These are phyloP conservation scores for Neospermospora avenae DNA, from an alignment of 2,329 filamentous ascomycete species.

Conservation along the genomic window DNA sequence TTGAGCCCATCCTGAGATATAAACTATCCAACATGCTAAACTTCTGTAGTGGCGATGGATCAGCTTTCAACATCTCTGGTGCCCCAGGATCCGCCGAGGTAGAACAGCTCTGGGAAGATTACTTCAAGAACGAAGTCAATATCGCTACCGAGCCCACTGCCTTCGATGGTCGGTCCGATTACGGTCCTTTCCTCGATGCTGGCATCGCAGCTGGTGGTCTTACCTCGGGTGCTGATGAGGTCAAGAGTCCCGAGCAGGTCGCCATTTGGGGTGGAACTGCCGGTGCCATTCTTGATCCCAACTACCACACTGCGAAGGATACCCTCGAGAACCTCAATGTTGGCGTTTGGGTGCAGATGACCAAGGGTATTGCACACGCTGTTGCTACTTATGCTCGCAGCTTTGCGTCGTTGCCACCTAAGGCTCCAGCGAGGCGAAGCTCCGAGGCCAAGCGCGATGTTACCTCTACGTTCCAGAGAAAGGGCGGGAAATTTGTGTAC, in stretches of 20 bases:
- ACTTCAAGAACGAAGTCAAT: slow-evolving; percentile 6
- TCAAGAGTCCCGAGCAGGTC: slow-evolving; percentile 65
- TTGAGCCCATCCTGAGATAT: no score
- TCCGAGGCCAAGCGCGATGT: slow-evolving; percentile 2
- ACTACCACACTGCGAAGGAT: slow-evolving; percentile 60
- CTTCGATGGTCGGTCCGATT: slow-evolving; percentile 77
- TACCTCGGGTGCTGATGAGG: slow-evolving; percentile 70
- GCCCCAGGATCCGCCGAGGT: slow-evolving; percentile 41
- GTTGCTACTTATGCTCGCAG: slow-evolving; percentile 15
- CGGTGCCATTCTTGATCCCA: slow-evolving; percentile 55
- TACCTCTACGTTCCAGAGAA: background rate
- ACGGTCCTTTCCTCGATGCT: slow-evolving; percentile 69
- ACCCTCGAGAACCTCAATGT: slow-evolving; percentile 54
- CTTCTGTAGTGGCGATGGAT: slow-evolving; percentile 41
- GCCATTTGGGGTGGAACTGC: slow-evolving; percentile 65
- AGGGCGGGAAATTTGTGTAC: slow-evolving; percentile 13
- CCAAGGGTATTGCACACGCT: slow-evolving; percentile 43
- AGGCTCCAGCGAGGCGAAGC: slow-evolving; percentile 7
- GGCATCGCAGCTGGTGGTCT: slow-evolving; percentile 73
- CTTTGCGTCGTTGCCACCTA: slow-evolving; percentile 5
- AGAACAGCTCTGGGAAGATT: slow-evolving; percentile 15
- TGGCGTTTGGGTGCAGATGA: slow-evolving; percentile 58
- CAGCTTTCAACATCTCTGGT: slow-evolving; percentile 44
- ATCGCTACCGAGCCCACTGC: slow-evolving; percentile 49
- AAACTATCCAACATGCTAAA: no score